Percentiles rank a stretch among this genome's conserved stretches.
These are phyloP conservation scores for Aureobasidium sp. DNA, from an alignment of 2,329 filamentous ascomycete species.

Conservation along the genomic window DNA sequence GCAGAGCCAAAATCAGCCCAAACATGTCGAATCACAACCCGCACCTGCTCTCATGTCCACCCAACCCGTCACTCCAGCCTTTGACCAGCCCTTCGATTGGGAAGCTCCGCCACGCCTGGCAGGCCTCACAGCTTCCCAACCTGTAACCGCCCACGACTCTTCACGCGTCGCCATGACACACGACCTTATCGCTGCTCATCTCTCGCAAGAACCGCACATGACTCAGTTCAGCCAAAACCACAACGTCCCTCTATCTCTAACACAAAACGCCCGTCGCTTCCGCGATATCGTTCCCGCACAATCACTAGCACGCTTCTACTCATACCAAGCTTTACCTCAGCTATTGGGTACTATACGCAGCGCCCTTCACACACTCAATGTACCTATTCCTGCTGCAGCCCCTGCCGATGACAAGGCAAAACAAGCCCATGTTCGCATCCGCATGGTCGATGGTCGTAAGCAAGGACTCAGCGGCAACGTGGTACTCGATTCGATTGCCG, in stretches of 20 bases:
- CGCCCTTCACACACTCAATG: constrained; percentile 85
- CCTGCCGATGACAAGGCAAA: constrained; percentile 58
- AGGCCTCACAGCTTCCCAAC: constrained; percentile 55
- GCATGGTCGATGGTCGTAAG: constrained; percentile 75
- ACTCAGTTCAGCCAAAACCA: constrained; percentile 86
- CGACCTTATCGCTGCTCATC: constrained; percentile 61
- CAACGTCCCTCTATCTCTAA: constrained; percentile 82
- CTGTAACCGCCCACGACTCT: constrained; percentile 40
- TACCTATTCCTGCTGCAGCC: constrained; percentile 66
- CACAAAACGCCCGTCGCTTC: constrained; percentile 90
- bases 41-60: constrained; percentile 74
- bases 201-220: constrained; percentile 87
- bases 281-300: constrained; percentile 91
- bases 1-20: constrained; percentile 21
- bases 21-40: constrained; percentile 40
- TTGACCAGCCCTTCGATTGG: constrained; percentile 84
- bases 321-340: constrained; percentile 76
- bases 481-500: constrained; percentile 71
- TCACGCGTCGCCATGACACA: constrained; percentile 36
- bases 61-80: constrained; percentile 82
- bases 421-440: constrained; percentile 71
- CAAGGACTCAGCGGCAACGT: constrained; percentile 82
- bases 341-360: constrained; percentile 84
- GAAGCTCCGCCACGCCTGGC: constrained; percentile 74
- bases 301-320: constrained; percentile 93